These are phyloP conservation scores for Pleurostoma richardsiae DNA, from an alignment of 2,329 filamentous ascomycete genomes.

Conservation along the genomic window DNA sequence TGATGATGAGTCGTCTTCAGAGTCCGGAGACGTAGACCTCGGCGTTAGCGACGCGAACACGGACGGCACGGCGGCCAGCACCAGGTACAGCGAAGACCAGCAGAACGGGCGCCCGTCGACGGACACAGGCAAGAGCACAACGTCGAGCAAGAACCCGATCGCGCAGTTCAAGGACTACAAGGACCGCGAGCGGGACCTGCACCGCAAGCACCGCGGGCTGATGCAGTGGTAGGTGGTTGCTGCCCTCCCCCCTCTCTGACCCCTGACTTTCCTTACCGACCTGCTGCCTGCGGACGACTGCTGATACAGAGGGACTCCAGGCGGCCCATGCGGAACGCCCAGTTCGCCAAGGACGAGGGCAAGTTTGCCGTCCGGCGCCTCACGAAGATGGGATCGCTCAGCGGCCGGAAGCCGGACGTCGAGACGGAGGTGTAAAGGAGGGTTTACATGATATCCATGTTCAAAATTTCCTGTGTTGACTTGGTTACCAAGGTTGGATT, in stretches of 20 bases:
- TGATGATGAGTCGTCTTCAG: slow-evolving; percentile 28
- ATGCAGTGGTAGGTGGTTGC: slow-evolving; percentile 70
- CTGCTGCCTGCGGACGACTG: not conserved
- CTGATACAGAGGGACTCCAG: slow-evolving; percentile 9
- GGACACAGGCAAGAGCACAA: slow-evolving; percentile 22
- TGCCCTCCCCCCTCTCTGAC: not conserved
- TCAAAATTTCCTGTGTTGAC: too few species aligned
- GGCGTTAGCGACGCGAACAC: slow-evolving; percentile 53
- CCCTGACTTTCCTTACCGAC: not conserved
- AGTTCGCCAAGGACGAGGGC: slow-evolving; percentile 85
- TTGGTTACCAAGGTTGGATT: too few species aligned
- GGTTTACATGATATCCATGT: too few species aligned
- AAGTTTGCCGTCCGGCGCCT: slow-evolving; percentile 72
- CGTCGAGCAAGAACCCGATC: slow-evolving; percentile 45
- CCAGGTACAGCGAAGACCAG: not conserved
- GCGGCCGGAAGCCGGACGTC: slow-evolving; percentile 79
- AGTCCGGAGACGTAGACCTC: slow-evolving; percentile 42
- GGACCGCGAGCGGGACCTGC: slow-evolving; percentile 66
- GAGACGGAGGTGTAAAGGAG: slow-evolving; percentile 63
- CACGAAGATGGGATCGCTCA: slow-evolving; percentile 70
- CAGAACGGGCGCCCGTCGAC: slow-evolving; percentile 10
- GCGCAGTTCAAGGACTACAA: slow-evolving; percentile 59
- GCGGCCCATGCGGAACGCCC: slow-evolving; percentile 76
- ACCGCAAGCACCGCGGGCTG: slow-evolving; percentile 79
- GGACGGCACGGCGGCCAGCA: slow-evolving; percentile 8